These are phyloP conservation scores for Candida ficus DNA, from an alignment of 805 yeast species.

Conservation along the genomic window DNA sequence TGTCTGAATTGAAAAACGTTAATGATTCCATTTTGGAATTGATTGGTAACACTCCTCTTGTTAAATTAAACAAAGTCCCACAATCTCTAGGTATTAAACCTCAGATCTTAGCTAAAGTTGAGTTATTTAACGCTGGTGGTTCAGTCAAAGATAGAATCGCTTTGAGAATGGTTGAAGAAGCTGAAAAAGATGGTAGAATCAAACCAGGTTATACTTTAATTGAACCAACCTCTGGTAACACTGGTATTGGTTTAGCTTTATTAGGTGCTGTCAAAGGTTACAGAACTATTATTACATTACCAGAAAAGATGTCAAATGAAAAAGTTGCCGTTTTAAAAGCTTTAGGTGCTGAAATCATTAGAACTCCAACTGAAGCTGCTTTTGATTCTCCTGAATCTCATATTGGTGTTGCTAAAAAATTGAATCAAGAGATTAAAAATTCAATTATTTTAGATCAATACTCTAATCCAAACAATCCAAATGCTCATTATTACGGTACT, in stretches of 20 bases:
- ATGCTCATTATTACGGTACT: constrained; percentile 80
- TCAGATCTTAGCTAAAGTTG: constrained; percentile 66
- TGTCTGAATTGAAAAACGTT: neutral
- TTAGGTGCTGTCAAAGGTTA: constrained; percentile 86
- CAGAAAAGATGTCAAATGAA: constrained; percentile 90
- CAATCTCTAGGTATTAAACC: constrained; percentile 73
- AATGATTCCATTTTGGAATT: constrained; percentile 52
- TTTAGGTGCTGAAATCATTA: constrained; percentile 82
- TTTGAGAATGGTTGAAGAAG: constrained; percentile 79
- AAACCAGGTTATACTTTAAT: constrained; percentile 83
- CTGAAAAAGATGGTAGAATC: constrained; percentile 70
- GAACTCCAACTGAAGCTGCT: constrained; percentile 91
- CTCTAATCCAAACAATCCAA: constrained; percentile 71
- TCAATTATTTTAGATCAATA: constrained; percentile 84
- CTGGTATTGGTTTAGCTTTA: constrained; percentile 86
- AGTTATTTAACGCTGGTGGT: constrained; percentile 84
- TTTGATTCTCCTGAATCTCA: constrained; percentile 92
- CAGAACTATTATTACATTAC: constrained; percentile 80
- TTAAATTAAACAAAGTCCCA: constrained; percentile 70
- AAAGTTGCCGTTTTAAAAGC: constrained; percentile 85
- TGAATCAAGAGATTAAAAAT: constrained; percentile 79
- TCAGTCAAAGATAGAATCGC: constrained; percentile 89
- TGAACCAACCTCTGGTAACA: constrained; percentile 89
- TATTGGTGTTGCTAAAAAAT: constrained; percentile 78
- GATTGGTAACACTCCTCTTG: constrained; percentile 83